Base-by-base conservation (phyloP, 139 green algal species). In the Ulvella scutata region DNA sequence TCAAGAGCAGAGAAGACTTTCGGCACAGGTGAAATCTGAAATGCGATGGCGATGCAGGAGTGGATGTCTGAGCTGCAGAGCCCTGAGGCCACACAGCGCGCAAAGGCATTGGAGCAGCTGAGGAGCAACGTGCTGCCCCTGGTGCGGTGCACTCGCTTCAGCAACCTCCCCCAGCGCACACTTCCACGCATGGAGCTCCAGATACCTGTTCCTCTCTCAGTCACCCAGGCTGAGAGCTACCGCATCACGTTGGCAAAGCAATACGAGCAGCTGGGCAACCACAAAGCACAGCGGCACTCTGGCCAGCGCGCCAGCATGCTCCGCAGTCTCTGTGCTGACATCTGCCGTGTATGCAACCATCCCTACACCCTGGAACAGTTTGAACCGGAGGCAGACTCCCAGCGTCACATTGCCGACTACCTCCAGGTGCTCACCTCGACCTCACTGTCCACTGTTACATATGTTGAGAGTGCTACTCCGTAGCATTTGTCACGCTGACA, bases 281-380 rank as follows among this genome's bases (percentile, higher is more conserved):
- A 67, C 51, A 67, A 67, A 23, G 51, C 51, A 29, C 51, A 67
- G 51, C 51, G 51, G 9, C 51, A 67, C 51, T 67, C 51, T 4
- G 51, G 51, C n/a, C 51, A 67, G 51, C 51, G 51, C 51, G 51
- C 51, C 31, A 67, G 51, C 51, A 67, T 67, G 51, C 51, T 67
- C n/a, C 51, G 51, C 13, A 67, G 51, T 26, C 20, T 67, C n/a
- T 67, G 51, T 23, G 51, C 51, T 31, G 51, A 67, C 51, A 67
- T 67, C 17, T 67, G 51, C 51, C 9, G 51, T 9, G 51, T 67
- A 13, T 67, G 51, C 33, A 26, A 67, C 51, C 51, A 67, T 67
- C 51, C 51, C 9, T 67, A 67, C 17, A 67, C 51, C n/a, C 51
- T 67, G 20, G 51, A 67, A 23, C 51, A 67, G 20, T 67, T 67